Percentiles rank a stretch among this genome's conserved stretches.
phyloP scores from a whole-genome alignment of 306 rosid species.

The Quercus wislizeni region DNA sequence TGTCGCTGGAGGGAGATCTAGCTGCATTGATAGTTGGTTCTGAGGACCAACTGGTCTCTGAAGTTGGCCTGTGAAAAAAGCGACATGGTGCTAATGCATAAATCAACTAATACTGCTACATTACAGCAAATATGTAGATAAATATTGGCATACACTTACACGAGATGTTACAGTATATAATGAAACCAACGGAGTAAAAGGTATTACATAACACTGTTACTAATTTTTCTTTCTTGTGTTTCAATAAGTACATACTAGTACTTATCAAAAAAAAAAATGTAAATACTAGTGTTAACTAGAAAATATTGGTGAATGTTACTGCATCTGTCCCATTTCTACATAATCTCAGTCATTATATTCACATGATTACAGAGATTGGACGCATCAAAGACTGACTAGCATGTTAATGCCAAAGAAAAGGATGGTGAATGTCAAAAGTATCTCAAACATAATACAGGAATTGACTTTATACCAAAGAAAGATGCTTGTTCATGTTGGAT shows the following conservation, averaged over 20 bases:
- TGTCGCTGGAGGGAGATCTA: slow-evolving; percentile 50
- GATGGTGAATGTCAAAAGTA: not conserved
- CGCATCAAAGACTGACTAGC: not conserved
- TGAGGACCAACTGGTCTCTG: slow-evolving; percentile 59
- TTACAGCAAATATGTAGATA: not conserved
- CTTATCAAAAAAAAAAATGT: no score
- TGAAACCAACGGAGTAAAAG: not conserved
- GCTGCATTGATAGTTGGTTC: slow-evolving; percentile 45
- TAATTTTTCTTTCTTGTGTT: not conserved
- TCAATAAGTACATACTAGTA: not conserved
- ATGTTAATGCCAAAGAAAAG: not conserved
- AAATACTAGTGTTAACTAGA: no score
- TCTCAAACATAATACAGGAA: not conserved
- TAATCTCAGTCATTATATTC: not conserved
- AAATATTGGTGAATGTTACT: not conserved
- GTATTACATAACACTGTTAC: no score
- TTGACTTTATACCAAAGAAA: not conserved
- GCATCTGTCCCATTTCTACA: not conserved
- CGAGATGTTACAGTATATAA: not conserved
- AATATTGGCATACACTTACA: not conserved
- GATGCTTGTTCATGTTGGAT: not conserved
- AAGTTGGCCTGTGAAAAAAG: slow-evolving; percentile 55
- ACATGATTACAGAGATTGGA: not conserved
- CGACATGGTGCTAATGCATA: slow-evolving; percentile 11
- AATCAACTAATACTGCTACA: not conserved